Evolutionary conservation across 2,329 filamentous ascomycete species (phyloP).

Genomic region (Zymoseptoria brevis): DNA sequence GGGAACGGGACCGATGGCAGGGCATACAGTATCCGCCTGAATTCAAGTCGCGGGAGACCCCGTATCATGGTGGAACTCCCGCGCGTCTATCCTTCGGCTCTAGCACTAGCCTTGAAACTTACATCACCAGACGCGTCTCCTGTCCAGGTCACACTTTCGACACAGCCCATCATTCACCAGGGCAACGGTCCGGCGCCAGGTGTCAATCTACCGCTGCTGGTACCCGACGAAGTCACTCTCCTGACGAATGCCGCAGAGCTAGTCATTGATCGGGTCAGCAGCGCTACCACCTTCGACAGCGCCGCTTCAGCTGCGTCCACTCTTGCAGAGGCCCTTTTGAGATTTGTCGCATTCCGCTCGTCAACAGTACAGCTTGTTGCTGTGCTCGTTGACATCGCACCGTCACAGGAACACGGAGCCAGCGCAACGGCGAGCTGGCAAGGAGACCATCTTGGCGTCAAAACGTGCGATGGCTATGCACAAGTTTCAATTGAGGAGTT

Average conservation of each 20-base stretch:
- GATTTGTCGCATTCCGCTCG: slow-evolving; percentile 23
- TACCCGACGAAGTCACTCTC: background rate
- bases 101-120: too few relatives aligned
- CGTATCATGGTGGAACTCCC: too few relatives aligned
- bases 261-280: background rate
- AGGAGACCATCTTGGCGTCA: background rate
- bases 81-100: too few relatives aligned
- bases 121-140: too few relatives aligned
- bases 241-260: background rate
- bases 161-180: background rate
- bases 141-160: background rate
- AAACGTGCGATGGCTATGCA: too few relatives aligned
- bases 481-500: too few relatives aligned
- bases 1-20: too few relatives aligned
- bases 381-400: background rate
- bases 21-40: too few relatives aligned
- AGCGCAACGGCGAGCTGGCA: background rate
- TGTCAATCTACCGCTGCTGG: background rate
- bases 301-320: background rate
- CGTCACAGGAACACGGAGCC: background rate
- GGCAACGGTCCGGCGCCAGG: background rate
- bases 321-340: slow-evolving; percentile 9
- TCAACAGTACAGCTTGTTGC: background rate
- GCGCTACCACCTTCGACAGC: background rate
- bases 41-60: too few relatives aligned